Conservation (phyloP, 306 rosid species). For the Alnus rubra region DNA sequence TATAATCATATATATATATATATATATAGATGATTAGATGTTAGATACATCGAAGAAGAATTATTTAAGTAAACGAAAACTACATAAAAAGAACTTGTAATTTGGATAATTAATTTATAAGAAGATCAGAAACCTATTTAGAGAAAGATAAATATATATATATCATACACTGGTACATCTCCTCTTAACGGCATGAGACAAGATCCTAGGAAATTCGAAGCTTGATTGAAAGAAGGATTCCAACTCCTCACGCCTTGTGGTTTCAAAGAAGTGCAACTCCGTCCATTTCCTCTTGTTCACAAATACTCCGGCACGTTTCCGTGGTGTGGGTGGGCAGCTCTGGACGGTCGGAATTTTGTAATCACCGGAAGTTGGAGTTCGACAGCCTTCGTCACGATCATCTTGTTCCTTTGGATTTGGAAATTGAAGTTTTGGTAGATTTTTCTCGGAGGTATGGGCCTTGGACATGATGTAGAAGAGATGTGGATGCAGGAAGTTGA, state of each 20-base stretch:
- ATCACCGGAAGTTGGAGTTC: conserved; percentile 46
- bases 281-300: conserved; percentile 34
- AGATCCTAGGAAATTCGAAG: conserved; percentile 27
- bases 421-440: conserved; percentile 1
- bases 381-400: conserved; percentile 35
- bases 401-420: conserved; percentile 5
- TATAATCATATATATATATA: neutral
- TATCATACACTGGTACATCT: conserved; percentile 43
- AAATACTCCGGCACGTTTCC: conserved; percentile 27
- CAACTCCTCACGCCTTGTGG: conserved; percentile 44
- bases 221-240: conserved; percentile 53
- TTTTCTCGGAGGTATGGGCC: conserved; percentile 9
- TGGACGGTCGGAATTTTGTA: conserved; percentile 38
- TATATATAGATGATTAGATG: no score
- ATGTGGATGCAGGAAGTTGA: neutral
- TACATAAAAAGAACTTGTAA: neutral
- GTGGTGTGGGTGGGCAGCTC: conserved; percentile 58
- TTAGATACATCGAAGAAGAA: neutral
- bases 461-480: conserved; percentile 18
- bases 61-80: neutral
- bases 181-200: conserved; percentile 27
- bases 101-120: neutral
- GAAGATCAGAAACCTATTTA: neutral
- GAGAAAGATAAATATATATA: neutral
- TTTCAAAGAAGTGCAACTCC: conserved; percentile 35